Evolutionary conservation across 495 filamentous ascomycete species (phyloP).

Genomic region (Penicillium pancosmium): DNA sequence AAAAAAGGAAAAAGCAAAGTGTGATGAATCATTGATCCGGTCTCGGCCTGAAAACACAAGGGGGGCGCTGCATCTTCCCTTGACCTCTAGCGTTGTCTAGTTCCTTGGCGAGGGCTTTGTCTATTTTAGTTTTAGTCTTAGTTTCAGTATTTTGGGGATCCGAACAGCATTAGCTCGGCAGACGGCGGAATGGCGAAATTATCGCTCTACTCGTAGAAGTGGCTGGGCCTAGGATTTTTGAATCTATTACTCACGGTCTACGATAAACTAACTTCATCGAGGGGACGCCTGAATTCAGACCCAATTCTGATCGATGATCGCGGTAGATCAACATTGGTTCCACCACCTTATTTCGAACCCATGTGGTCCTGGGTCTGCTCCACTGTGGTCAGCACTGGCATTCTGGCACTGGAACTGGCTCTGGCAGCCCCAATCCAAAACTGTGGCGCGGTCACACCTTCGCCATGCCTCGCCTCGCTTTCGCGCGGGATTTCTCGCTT

Average conservation of each 20-base stretch:
- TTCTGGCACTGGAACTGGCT: too few species aligned
- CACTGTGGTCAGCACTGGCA: conserved; percentile 1
- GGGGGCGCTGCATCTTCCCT: background rate
- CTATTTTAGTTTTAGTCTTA: background rate
- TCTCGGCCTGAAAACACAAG: background rate
- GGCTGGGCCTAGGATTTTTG: background rate
- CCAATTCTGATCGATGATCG: conserved; percentile 7
- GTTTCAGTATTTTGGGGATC: background rate
- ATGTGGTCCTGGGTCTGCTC: conserved; percentile 4
- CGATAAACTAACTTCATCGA: too few species aligned
- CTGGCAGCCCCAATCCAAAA: background rate
- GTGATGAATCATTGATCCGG: background rate
- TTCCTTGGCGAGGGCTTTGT: conserved; percentile 3
- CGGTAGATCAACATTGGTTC: conserved; percentile 23
- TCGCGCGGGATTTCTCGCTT: conserved; percentile 1
- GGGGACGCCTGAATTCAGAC: background rate
- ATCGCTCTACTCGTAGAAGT: background rate
- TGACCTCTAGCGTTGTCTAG: background rate
- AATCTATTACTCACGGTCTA: background rate
- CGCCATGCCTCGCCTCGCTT: background rate
- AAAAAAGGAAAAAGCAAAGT: background rate
- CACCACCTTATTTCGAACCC: conserved; percentile 28
- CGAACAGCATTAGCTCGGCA: background rate
- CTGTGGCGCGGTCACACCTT: conserved; percentile 5
- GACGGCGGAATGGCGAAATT: background rate